Percentiles rank a stretch among this genome's conserved stretches.
Evolutionary conservation across 139 green algal genomes (phyloP).

Genomic region (Medakamo hakoo): DNA sequence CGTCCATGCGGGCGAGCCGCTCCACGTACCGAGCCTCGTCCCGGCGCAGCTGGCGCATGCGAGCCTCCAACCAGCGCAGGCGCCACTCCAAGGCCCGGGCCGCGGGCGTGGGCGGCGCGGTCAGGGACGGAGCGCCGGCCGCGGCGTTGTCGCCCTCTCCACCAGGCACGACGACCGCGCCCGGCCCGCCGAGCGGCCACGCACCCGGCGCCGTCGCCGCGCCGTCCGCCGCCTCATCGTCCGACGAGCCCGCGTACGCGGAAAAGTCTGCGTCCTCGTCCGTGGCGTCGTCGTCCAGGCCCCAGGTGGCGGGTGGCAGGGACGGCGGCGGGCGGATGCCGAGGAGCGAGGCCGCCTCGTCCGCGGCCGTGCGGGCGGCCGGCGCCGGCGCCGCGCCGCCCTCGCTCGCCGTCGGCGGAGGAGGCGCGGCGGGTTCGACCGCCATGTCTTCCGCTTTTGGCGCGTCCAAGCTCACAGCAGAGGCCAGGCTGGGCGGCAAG

Average conservation of each 20-base stretch:
- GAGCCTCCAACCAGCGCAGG: conserved; percentile 23
- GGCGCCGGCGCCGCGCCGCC: no score
- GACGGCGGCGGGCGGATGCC: no score
- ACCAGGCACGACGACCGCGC: not conserved
- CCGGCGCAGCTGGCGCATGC: conserved; percentile 16
- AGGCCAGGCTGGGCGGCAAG: no score
- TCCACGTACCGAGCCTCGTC: conserved; percentile 9
- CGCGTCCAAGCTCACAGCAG: no score
- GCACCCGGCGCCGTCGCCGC: not conserved
- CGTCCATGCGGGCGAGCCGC: not conserved
- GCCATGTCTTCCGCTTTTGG: no score
- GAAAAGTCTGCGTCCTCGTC: not conserved
- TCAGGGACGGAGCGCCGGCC: not conserved
- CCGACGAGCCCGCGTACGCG: not conserved
- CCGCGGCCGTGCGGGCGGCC: no score
- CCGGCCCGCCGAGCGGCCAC: not conserved
- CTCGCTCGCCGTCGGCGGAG: no score
- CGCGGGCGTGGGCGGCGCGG: not conserved
- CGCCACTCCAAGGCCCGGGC: conserved; percentile 22
- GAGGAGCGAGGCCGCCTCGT: no score
- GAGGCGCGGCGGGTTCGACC: no score
- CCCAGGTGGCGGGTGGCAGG: no score
- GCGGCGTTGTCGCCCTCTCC: not conserved
- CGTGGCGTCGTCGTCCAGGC: no score
- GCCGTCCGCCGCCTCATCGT: not conserved